These are phyloP conservation scores for Globisporangium paroecandrum DNA, from an alignment of 352 stramenopile species.

Conservation along the genomic window DNA sequence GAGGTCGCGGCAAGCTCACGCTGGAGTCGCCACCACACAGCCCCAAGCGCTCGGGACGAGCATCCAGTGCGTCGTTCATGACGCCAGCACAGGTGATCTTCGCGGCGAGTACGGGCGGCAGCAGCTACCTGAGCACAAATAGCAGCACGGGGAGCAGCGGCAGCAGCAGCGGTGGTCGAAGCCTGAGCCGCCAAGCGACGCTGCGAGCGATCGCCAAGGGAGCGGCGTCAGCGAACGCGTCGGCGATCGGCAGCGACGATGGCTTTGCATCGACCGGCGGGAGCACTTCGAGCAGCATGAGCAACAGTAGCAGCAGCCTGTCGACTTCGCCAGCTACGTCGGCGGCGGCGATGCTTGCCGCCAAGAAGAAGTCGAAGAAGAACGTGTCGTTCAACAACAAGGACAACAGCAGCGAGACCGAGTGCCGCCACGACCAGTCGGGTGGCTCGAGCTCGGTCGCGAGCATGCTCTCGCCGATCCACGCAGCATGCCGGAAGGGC, in stretches of 20 bases:
- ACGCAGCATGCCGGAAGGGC: slow-evolving; percentile 54
- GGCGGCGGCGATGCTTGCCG: slow-evolving; percentile 6
- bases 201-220: slow-evolving; percentile 24
- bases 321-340: neutral
- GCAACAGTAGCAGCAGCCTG: slow-evolving; percentile 8
- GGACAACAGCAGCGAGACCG: slow-evolving; percentile 19
- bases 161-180: slow-evolving; percentile 3
- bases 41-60: slow-evolving; percentile 11
- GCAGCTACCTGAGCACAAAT: slow-evolving; percentile 17
- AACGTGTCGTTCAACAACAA: slow-evolving; percentile 56
- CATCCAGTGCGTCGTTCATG: slow-evolving; percentile 26
- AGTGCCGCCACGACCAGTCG: slow-evolving; percentile 22
- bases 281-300: slow-evolving; percentile 12
- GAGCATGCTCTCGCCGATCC: slow-evolving; percentile 53
- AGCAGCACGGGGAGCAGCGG: slow-evolving; percentile 13
- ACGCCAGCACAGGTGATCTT: slow-evolving; percentile 24
- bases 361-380: slow-evolving; percentile 48
- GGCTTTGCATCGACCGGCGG: slow-evolving; percentile 15
- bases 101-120: slow-evolving; percentile 19
- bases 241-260: slow-evolving; percentile 16
- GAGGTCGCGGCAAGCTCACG: slow-evolving; percentile 32
- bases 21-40: slow-evolving; percentile 26
- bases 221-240: slow-evolving; percentile 19
- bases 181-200: slow-evolving; percentile 19
- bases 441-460: slow-evolving; percentile 14